These are phyloP conservation scores for Vanderwaltozyma tropicalis DNA, from an alignment of 805 yeast genomes.

Conservation along the genomic window DNA sequence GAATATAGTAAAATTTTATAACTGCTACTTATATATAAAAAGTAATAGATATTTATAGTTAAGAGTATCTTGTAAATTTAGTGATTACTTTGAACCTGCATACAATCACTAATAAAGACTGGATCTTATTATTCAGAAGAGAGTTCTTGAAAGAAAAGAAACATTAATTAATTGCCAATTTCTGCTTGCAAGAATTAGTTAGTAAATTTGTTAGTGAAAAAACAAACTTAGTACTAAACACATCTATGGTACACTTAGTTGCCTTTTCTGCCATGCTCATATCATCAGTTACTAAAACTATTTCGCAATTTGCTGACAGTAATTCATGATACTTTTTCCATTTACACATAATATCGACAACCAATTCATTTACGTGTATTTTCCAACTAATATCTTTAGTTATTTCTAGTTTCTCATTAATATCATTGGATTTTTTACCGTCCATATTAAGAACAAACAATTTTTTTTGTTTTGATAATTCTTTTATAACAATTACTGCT, in stretches of 20 bases:
- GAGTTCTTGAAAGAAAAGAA: neutral
- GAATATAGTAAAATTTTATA: too few species aligned
- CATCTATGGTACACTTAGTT: conserved; percentile 17
- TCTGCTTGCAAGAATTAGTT: neutral
- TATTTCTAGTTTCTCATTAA: conserved; percentile 62
- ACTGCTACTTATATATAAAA: too few species aligned
- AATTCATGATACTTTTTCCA: conserved; percentile 5
- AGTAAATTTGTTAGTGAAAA: conserved; percentile 12
- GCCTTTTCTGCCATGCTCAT: conserved; percentile 51
- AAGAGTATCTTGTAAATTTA: too few species aligned
- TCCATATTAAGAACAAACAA: conserved; percentile 54
- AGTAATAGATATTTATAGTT: too few species aligned
- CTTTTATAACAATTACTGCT: conserved; percentile 63
- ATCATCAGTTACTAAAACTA: conserved; percentile 64
- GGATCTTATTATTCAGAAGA: too few species aligned
- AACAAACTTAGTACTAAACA: conserved; percentile 26
- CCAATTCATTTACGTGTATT: conserved; percentile 58
- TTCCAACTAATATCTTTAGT: conserved; percentile 65
- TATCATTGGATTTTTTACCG: conserved; percentile 54
- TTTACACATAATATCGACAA: conserved; percentile 39
- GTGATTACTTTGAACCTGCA: too few species aligned
- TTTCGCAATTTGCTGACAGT: neutral
- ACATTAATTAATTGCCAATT: neutral
- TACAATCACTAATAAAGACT: too few species aligned
- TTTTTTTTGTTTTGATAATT: conserved; percentile 44